A percentile compares a stretch with the other conserved stretches of the same genome.
phyloP scores from a whole-genome alignment of 495 filamentous ascomycete species.

The Penicillium cosmopolitanum region DNA sequence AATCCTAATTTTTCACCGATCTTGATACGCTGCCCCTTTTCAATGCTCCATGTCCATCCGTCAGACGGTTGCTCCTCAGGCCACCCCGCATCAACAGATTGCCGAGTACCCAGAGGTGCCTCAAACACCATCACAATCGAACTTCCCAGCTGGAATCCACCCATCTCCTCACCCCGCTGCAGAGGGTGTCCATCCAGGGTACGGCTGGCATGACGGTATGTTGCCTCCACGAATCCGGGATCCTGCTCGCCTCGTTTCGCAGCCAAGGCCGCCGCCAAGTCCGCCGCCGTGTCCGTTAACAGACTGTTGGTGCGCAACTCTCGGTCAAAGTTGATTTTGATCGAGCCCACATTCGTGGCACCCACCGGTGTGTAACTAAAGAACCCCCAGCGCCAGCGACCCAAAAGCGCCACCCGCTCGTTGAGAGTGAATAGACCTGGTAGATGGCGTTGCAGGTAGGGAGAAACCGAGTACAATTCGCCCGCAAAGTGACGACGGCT shows the following conservation, averaged over 20 bases:
- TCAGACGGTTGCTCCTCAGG: constrained; percentile 56
- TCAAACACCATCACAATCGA: constrained; percentile 97
- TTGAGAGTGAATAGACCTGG: constrained; percentile 96
- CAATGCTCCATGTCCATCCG: constrained; percentile 81
- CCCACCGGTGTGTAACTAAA: constrained; percentile 95
- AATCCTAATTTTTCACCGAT: constrained; percentile 85
- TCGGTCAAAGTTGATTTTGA: constrained; percentile 95
- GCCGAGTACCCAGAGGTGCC: constrained; percentile 69
- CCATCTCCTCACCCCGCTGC: constrained; percentile 92
- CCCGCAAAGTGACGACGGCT: constrained; percentile 92
- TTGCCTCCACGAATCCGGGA: constrained; percentile 86
- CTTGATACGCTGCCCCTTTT: constrained; percentile 85
- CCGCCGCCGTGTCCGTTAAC: constrained; percentile 85
- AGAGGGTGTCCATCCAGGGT: constrained; percentile 83
- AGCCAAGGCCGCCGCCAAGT: constrained; percentile 78
- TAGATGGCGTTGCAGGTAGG: constrained; percentile 87
- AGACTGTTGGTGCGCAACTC: constrained; percentile 93
- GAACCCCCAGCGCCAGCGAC: constrained; percentile 96
- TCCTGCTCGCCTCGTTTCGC: constrained; percentile 76
- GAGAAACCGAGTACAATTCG: constrained; percentile 92
- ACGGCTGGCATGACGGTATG: constrained; percentile 75
- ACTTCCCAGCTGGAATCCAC: constrained; percentile 94
- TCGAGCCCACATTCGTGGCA: constrained; percentile 97
- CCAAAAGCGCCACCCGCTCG: constrained; percentile 91
- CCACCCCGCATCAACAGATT: constrained; percentile 69